Evolutionary conservation across 2,329 filamentous ascomycete genomes (phyloP).

Genomic region (Verticillium dahliae): DNA sequence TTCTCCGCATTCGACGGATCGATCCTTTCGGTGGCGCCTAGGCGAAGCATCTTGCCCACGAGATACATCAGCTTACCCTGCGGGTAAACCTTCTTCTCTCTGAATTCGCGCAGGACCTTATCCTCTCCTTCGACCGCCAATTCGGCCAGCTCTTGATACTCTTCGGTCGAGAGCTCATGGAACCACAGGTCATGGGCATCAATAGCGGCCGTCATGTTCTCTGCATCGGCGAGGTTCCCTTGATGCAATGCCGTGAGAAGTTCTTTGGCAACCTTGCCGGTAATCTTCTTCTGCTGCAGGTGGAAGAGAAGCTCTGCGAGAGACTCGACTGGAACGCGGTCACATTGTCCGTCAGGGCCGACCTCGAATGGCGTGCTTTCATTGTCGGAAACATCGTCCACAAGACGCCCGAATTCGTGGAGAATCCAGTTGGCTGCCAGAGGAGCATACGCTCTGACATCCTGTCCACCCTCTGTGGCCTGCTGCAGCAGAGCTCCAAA

Average conservation of each 20-base stretch:
- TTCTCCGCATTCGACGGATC: conserved; percentile 44
- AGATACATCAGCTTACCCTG: conserved; percentile 56
- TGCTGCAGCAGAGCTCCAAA: conserved; percentile 24
- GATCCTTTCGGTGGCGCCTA: conserved; percentile 47
- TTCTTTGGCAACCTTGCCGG: conserved; percentile 51
- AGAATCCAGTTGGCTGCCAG: conserved; percentile 62
- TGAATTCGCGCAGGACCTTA: conserved; percentile 38
- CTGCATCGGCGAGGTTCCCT: conserved; percentile 31
- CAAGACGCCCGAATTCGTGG: conserved; percentile 67
- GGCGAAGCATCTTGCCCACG: conserved; percentile 51
- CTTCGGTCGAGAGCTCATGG: conserved; percentile 36
- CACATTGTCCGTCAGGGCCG: conserved; percentile 39
- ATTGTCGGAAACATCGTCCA: conserved; percentile 36
- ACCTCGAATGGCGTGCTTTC: conserved; percentile 21
- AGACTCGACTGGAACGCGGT: conserved; percentile 35
- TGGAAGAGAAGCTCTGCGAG: conserved; percentile 46
- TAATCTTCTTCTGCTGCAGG: conserved; percentile 42
- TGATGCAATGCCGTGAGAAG: conserved; percentile 47
- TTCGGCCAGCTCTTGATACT: conserved; percentile 42
- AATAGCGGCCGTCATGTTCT: conserved; percentile 35
- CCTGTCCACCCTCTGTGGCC: conserved; percentile 14
- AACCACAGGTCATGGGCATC: conserved; percentile 47
- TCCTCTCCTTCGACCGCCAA: conserved; percentile 37
- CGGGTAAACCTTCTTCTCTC: conserved; percentile 34
- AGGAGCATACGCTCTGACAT: conserved; percentile 31